These are phyloP conservation scores for Filobasidium floriforme DNA, from an alignment of 768 basidiomycete genomes.

Conservation along the genomic window DNA sequence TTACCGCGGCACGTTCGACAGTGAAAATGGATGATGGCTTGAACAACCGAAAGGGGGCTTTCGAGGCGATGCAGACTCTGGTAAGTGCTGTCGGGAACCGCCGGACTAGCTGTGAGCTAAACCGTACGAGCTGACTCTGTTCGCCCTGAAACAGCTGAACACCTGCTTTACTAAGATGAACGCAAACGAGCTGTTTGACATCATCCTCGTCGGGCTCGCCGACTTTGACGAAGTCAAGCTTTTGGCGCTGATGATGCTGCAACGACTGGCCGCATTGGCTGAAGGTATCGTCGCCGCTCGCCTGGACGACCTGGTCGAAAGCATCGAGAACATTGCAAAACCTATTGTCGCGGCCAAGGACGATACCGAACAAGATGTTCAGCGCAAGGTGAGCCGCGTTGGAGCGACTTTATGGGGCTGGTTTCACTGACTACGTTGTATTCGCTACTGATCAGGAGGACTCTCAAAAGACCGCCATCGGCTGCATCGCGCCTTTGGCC, in stretches of 20 bases:
- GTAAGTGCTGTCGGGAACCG: slow-evolving; percentile 48
- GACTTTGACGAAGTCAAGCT: slow-evolving; percentile 98
- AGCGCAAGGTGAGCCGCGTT: slow-evolving; percentile 49
- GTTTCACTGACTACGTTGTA: slow-evolving; percentile 53
- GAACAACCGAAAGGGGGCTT: slow-evolving; percentile 92
- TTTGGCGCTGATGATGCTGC: slow-evolving; percentile 88
- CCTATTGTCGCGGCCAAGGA: slow-evolving; percentile 83
- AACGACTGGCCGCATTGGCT: slow-evolving; percentile 77
- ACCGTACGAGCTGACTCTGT: background rate
- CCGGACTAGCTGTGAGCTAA: background rate
- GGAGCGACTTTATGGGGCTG: background rate
- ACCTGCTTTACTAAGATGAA: slow-evolving; percentile 85
- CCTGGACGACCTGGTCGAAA: slow-evolving; percentile 52
- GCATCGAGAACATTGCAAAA: slow-evolving; percentile 75
- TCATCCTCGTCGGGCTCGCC: slow-evolving; percentile 70
- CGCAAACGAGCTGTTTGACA: slow-evolving; percentile 70
- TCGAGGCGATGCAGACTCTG: slow-evolving; percentile 92
- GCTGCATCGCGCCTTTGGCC: slow-evolving; percentile 78
- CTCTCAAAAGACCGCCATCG: slow-evolving; percentile 77
- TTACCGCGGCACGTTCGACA: slow-evolving; percentile 9
- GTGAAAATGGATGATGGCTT: slow-evolving; percentile 89
- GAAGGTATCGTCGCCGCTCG: slow-evolving; percentile 59
- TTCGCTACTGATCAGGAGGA: slow-evolving; percentile 71
- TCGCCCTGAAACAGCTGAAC: slow-evolving; percentile 60
- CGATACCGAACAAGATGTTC: slow-evolving; percentile 86